Base-by-base conservation (phyloP, 2,329 filamentous ascomycete species). In the Fusarium bulbicola region DNA sequence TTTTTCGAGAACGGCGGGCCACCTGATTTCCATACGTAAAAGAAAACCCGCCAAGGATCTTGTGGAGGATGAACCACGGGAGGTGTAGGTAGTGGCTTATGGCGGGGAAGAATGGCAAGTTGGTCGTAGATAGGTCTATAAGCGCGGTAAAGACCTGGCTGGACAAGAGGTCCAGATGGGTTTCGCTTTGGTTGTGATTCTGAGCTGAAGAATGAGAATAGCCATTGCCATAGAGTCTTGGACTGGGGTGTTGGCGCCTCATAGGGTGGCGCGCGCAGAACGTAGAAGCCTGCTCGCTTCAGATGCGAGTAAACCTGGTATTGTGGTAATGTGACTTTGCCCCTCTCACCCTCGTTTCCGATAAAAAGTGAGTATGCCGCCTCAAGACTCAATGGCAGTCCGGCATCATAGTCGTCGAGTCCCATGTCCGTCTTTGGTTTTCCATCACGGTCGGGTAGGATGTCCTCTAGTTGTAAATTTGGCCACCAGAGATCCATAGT, bases 401-500 rank as follows among this genome's bases (percentile, higher is more conserved):
- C 92, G 8, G 87, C 83, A 12, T 91, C 88, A 65, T 90, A 89
- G 46, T 86, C 85, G 36, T 83, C 78, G 5, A 79, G 77, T 16
- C 79, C 77, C 32, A 76, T 62, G 37, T 72, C 67, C 16, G 68
- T 71, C 50, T 70, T 74, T 6, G 64, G 63, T 50, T 75, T 67
- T 18, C 65, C 78, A 20, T 79, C 80, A 7, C 76, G 75, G 24
- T 78, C 75, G 5, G 86, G 83, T 49, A 89, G 81, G 6, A 88
- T 78, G 40, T 87, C 85, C 46, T 84, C 85, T 16, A 91, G 81
- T n/a, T 83, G 79, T 63, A 82, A 81, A 49, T 84, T 82, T 5
- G 94, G 94, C 93, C 94, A 98, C 86, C 95, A 92, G 45, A 98
- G 87, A 81, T 98, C 94, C 77, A 98, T 78, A 52, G 90, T 95